phyloP scores from a whole-genome alignment of 192 early-diverging fungal genomes.

The Coemansia furcata region DNA sequence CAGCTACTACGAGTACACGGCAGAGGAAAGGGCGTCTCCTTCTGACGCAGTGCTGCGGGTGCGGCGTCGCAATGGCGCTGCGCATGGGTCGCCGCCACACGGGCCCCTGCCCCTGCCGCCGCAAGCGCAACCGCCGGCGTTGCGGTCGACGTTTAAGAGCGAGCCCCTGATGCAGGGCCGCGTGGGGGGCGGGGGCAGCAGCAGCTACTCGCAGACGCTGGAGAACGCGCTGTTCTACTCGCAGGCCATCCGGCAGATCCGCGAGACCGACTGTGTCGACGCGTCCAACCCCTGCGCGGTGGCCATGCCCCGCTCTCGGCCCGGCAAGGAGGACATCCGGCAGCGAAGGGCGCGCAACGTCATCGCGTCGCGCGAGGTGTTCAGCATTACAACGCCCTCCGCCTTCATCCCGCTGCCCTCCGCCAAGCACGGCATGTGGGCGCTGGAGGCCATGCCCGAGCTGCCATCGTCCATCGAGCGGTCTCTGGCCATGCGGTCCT shows the following conservation, averaged over 20 bases:
- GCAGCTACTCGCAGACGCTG: conserved; percentile 49
- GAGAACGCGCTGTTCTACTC: conserved; percentile 52
- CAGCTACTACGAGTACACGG: conserved; percentile 35
- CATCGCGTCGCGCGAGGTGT: conserved; percentile 45
- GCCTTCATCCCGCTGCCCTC: conserved; percentile 33
- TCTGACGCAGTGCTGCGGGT: too few species aligned
- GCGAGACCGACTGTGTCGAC: conserved; percentile 23
- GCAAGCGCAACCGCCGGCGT: conserved; percentile 10
- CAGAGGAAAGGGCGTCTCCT: too few species aligned
- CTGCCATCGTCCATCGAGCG: conserved; percentile 6
- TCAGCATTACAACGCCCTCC: conserved; percentile 28
- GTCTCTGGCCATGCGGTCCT: conserved; percentile 36
- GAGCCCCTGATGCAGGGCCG: conserved; percentile 30
- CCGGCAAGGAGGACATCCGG: conserved; percentile 45
- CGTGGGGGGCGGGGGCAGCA: too few species aligned
- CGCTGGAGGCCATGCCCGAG: not conserved
- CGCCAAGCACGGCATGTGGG: not conserved
- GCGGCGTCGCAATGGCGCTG: not conserved
- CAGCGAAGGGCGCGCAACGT: conserved; percentile 47
- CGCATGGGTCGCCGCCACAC: not conserved
- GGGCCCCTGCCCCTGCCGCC: not conserved
- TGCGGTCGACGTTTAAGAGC: conserved; percentile 44
- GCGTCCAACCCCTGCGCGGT: conserved; percentile 19
- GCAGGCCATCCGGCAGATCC: conserved; percentile 42
- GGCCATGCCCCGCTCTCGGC: conserved; percentile 29